Evolutionary conservation across 352 stramenopile genomes (phyloP), one percentile per base, ranked within the genome.

Genomic region (Globisporangium irregulare): DNA sequence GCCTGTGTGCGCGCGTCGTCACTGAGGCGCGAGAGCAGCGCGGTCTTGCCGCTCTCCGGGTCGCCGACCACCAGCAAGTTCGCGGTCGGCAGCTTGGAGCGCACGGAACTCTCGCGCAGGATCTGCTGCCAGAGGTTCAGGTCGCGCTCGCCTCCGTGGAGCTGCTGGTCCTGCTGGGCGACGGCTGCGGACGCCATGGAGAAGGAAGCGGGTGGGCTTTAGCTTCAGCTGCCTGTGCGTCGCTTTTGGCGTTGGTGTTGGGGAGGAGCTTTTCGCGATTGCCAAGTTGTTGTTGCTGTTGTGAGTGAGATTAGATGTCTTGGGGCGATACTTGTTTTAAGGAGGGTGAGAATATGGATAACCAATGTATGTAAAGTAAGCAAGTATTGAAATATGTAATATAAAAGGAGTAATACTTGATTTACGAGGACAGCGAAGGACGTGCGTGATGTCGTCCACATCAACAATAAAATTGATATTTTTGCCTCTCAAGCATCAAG

Each of bases 41-140:
- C 81, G 27, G 73, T 77, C 73, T 95, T 95, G 59, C 87, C 87
- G 63, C 81, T 90, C 68, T 92, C 84, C 4, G 79, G 65, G 68
- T 92, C 85, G 38, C 87, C 85, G 51, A 90, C 84, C 51, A 95
- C 58, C 25, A 95, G 72, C 64, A 95, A 69, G 64, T 89, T 87
- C 48, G 74, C 85, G 3, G 61, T 71, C 46, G 87, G 87, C 32
- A 95, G 79, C 71, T 87, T 86, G 58, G 80, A 81, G 56, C 87
- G 85, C 75, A 92, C 86, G 38, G 85, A 93, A 71, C 78, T 90
- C 63, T 93, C 85, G 60, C 84, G 82, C 65, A 95, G 83, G 73
- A 95, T 86, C 73, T 91, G 83, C 73, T 95, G 85, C 87, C 87
- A 95, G 43, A 92, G 74, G 73, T 93, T 90, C 15, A 27, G 24